Evolutionary conservation across 495 filamentous ascomycete species (phyloP).

Genomic region (Antarctomyces pellizariae): DNA sequence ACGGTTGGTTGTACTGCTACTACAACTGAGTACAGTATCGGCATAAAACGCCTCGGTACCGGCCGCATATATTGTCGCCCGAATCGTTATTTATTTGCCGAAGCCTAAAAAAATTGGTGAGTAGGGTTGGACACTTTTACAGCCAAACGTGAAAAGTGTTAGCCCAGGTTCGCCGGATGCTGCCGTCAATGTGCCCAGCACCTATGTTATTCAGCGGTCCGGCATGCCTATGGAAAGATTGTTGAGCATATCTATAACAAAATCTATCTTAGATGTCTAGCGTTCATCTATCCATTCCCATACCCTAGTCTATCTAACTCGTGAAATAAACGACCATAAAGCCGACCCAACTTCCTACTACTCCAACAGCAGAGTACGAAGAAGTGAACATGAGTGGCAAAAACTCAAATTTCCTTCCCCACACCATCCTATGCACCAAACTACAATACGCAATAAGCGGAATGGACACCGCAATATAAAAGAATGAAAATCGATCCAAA

Average conservation of each 20-base stretch:
- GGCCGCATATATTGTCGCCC: too few relatives aligned
- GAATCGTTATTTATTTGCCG: too few relatives aligned
- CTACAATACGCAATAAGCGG: conserved; percentile 80
- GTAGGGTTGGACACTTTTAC: too few relatives aligned
- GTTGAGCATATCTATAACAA: background rate
- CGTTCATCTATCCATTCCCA: too few relatives aligned
- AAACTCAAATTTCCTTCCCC: conserved; percentile 70
- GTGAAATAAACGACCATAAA: conserved; percentile 88
- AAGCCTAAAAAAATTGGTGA: too few relatives aligned
- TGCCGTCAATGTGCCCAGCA: too few relatives aligned
- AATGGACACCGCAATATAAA: conserved; percentile 72
- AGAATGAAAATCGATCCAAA: conserved; percentile 67
- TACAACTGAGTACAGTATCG: too few relatives aligned
- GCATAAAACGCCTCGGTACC: too few relatives aligned
- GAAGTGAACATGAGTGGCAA: conserved; percentile 93
- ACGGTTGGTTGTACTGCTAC: too few relatives aligned
- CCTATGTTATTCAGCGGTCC: too few relatives aligned
- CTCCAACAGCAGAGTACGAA: conserved; percentile 83
- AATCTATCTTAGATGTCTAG: conserved; percentile 26
- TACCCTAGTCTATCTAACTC: conserved; percentile 9
- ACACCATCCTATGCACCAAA: conserved; percentile 55
- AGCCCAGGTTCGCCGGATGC: too few relatives aligned
- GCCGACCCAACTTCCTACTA: conserved; percentile 88
- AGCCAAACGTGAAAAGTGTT: too few relatives aligned
- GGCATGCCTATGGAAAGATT: background rate